Conservation (phyloP, 768 basidiomycete genomes). For the Phlegmacium glaucopus region DNA sequence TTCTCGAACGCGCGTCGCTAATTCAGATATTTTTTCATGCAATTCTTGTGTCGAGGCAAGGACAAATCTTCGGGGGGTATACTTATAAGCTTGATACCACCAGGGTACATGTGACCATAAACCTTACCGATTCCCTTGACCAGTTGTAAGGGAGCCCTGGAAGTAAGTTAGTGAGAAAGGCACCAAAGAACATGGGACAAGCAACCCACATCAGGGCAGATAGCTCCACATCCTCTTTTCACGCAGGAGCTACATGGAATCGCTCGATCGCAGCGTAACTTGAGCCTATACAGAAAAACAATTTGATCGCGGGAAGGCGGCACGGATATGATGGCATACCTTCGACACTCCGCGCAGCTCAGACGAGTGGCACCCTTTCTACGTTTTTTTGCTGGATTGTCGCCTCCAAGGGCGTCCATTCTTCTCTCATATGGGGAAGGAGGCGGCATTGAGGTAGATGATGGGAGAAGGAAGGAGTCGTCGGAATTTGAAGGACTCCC, state of each 20-base stretch:
- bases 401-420: conserved; percentile 15
- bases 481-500: conserved; percentile 3
- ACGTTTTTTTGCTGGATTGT: conserved; percentile 49
- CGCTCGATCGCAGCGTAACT: conserved; percentile 71
- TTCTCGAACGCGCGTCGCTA: conserved; percentile 70
- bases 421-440: conserved; percentile 28
- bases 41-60: conserved; percentile 78
- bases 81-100: not conserved
- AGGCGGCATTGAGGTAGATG: conserved; percentile 32
- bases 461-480: conserved; percentile 20
- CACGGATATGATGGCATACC: conserved; percentile 37
- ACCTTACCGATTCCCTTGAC: conserved; percentile 73
- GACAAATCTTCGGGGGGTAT: conserved; percentile 53
- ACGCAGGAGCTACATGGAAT: conserved; percentile 80
- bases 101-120: not conserved
- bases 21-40: conserved; percentile 77
- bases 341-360: conserved; percentile 78
- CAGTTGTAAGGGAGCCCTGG: conserved; percentile 75
- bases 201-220: conserved; percentile 70
- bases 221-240: conserved; percentile 76
- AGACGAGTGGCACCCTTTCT: conserved; percentile 73
- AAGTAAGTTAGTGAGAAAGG: conserved; percentile 15
- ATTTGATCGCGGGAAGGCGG: not conserved
- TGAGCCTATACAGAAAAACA: conserved; percentile 42
- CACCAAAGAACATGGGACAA: conserved; percentile 8